Evolutionary conservation across 73 alveolate species (phyloP).

Genomic region (Stentor roeselii): DNA sequence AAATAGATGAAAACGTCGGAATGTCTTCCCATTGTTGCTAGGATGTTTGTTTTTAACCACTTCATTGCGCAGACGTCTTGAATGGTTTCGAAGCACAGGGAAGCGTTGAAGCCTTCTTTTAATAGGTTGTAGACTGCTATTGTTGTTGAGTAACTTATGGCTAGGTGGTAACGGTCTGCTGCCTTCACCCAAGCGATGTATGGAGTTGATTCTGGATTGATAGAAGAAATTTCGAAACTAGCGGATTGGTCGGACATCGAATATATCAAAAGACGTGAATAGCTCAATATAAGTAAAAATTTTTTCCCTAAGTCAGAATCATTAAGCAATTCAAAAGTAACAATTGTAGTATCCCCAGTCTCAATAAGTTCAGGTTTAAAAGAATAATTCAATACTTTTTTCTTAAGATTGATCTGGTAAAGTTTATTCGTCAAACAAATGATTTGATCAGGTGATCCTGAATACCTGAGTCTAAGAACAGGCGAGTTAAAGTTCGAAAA

Average conservation of each 20-base stretch:
- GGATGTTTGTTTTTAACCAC: neutral
- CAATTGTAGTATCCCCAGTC: neutral
- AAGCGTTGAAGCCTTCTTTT: neutral
- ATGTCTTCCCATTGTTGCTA: neutral
- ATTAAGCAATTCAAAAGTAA: neutral
- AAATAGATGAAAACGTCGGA: neutral
- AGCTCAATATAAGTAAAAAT: neutral
- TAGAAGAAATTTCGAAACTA: neutral
- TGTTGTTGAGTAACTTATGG: neutral
- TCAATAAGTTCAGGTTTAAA: neutral
- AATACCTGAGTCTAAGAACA: neutral
- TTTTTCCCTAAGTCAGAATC: neutral
- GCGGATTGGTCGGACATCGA: neutral
- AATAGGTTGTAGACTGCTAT: neutral
- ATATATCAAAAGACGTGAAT: neutral
- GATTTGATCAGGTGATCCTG: neutral
- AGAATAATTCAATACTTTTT: too few relatives aligned
- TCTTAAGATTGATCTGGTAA: too few relatives aligned
- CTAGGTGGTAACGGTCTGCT: neutral
- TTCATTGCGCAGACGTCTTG: neutral
- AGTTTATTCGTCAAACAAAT: neutral
- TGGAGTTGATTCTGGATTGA: neutral
- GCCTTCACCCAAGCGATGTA: neutral
- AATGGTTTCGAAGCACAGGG: neutral
- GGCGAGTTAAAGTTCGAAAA: neutral